Evolutionary conservation across 139 green algal genomes (phyloP), one percentile per base, ranked within the genome.

Genomic region (Mychonastes homosphaera): DNA sequence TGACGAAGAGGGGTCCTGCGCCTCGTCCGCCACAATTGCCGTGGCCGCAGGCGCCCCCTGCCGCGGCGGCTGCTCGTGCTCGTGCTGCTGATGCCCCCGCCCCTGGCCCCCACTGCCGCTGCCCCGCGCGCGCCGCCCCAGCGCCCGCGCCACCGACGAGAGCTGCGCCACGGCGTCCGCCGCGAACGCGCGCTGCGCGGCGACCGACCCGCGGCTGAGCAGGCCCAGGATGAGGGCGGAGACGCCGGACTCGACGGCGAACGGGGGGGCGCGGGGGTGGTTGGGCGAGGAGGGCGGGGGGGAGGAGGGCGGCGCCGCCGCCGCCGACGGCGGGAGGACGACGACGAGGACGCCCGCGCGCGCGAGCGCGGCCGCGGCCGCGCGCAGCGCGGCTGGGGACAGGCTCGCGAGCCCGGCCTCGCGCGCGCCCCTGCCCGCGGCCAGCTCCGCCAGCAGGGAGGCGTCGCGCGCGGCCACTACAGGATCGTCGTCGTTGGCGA

Each of bases 121-220:
- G 30, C 54, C 29, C 1, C 35, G 34, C 6, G 36, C 15, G 27
- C 48, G 29, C 36, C 40, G 47, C 24, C 43, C 29, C 36, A 28
- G 18, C 18, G 58, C 26, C 0, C 64, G 60, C 8, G 56, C 58
- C 27, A 76, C 16, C 4, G 30, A 18, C 3, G 19, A 56, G 9
- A 79, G 49, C 53, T 79, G 70, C 32, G 46, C 27, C 26, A 75
- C 65, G 4, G 74, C 40, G 52, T 73, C 62, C 35, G 64, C 54
- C 1, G 65, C 65, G 53, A 81, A 79, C 32, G 70, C 58, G 5
- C 69, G 65, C 53, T 79, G 74, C 24, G 62, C 57, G 15, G 43
- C 40, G 2, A 23, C 36, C 27, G 44, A 49, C 27, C 58, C 66
- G 30, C 62, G 56, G 9, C 59, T 62, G 8, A 81, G 70, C n/a